Evolutionary conservation across 2,329 filamentous ascomycete species (phyloP).

Genomic region (Rhytidhysteron rufulum): DNA sequence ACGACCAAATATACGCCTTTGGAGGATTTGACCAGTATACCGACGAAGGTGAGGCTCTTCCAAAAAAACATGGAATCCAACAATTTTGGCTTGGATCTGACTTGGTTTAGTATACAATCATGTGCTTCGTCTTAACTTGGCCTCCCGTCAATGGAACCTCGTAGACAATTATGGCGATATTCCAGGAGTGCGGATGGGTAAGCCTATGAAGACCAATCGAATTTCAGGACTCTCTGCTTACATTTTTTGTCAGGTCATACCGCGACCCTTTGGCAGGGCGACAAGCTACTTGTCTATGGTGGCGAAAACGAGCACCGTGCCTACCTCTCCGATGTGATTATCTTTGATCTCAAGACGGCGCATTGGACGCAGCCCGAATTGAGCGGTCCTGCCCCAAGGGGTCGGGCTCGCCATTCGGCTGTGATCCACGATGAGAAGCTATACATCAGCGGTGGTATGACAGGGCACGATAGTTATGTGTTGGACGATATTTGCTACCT

Average conservation of each 20-base stretch:
- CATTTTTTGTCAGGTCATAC: conserved; percentile 70
- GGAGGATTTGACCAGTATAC: conserved; percentile 98
- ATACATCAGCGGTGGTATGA: conserved; percentile 94
- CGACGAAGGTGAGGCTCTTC: conserved; percentile 67
- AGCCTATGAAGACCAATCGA: conserved; percentile 15
- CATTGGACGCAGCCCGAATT: conserved; percentile 94
- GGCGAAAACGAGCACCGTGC: conserved; percentile 97
- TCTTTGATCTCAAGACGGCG: conserved; percentile 91
- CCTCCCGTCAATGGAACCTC: conserved; percentile 86
- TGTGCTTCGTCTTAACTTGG: conserved; percentile 82
- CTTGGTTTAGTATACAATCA: conserved; percentile 77
- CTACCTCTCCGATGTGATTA: conserved; percentile 91
- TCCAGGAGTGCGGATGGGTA: conserved; percentile 94
- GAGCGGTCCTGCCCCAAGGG: conserved; percentile 78
- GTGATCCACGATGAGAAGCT: conserved; percentile 95
- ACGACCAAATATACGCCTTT: conserved; percentile 97
- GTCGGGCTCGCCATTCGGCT: conserved; percentile 86
- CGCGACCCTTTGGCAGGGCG: conserved; percentile 85
- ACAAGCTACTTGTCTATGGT: conserved; percentile 95
- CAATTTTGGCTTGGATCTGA: too few species aligned
- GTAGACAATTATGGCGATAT: conserved; percentile 99
- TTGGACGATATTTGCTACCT: conserved; percentile 96
- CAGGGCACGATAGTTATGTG: conserved; percentile 85
- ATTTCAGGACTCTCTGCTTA: too few species aligned
- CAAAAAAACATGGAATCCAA: too few species aligned